Base-by-base conservation (phyloP, 75 land plant genomes). In the Isoetes taiwanensis region DNA sequence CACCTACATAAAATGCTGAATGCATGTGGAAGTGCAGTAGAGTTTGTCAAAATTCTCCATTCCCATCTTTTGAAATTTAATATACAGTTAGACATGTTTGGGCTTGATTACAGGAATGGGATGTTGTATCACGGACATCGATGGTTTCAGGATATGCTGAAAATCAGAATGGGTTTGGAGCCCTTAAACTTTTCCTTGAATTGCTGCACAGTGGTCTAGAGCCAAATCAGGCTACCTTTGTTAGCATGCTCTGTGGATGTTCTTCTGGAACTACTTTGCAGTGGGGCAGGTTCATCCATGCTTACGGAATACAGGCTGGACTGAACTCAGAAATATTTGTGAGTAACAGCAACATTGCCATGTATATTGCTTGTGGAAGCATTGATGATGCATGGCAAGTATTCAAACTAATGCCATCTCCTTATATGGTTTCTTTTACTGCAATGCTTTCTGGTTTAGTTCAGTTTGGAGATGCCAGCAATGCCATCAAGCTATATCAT, bases 401-500 rank as follows among this genome's bases (percentile, higher is more conserved):
- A 3, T 78, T 83, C 32, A 73, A 76, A 21, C 34, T 52, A 17
- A 28, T 76, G 63, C 66, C 72, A n/a, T 23, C 32, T 11, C 42
- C 61, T 57, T 72, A 76, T 59, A 68, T 73, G 2, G 74, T 78
- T 32, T 34, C 81, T 3, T 83, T 81, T 81, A 83, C 82, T 2
- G 28, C 77, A n/a, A 38, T 83, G 54, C 70, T 83, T 53, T 53
- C 77, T 11, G 86, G 86, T 23, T 83, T 69, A 43, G 57, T 56
- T 30, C 66, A 68, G 1, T n/a, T n/a, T n/a, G n/a, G n/a, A n/a
- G n/a, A n/a, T n/a, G n/a, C n/a, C n/a, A n/a, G n/a, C n/a, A n/a
- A n/a, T n/a, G n/a, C n/a, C n/a, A n/a, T n/a, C n/a, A n/a, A n/a
- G n/a, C n/a, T n/a, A n/a, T n/a, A n/a, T n/a, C n/a, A n/a, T n/a